Conservation (phyloP, 2,329 filamentous ascomycete genomes). For the Calonectria ilicicola region DNA sequence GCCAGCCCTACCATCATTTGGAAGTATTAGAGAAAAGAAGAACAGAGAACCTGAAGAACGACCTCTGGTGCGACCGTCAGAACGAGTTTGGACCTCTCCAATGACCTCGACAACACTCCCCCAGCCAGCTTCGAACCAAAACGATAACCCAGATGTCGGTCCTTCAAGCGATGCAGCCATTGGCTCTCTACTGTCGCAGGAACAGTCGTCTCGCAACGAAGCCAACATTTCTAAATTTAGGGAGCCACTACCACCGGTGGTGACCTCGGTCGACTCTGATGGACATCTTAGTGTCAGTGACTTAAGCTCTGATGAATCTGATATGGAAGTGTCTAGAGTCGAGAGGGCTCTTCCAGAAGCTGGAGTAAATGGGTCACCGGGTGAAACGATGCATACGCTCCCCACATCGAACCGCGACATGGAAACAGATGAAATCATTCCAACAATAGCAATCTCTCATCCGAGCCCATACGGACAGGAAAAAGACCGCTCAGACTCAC, state of each 20-base stretch:
- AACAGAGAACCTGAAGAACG: constrained; percentile 65
- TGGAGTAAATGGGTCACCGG: background rate
- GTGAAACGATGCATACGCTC: background rate
- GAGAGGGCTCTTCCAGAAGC: background rate
- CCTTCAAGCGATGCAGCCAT: constrained; percentile 71
- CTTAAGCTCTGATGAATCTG: constrained; percentile 47
- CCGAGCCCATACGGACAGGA: constrained; percentile 54
- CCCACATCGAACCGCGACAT: constrained; percentile 16
- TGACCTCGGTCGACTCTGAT: constrained; percentile 75
- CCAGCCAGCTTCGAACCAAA: constrained; percentile 44
- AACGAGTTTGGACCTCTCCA: constrained; percentile 47
- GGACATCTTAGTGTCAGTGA: constrained; percentile 72
- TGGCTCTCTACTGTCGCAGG: constrained; percentile 66
- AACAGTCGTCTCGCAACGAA: constrained; percentile 63
- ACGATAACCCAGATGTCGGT: constrained; percentile 47
- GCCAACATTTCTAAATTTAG: constrained; percentile 69
- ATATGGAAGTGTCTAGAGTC: background rate
- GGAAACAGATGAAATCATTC: constrained; percentile 44
- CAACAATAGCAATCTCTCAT: constrained; percentile 58
- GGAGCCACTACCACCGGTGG: constrained; percentile 77
- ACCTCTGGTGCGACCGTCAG: constrained; percentile 67
- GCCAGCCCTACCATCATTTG: constrained; percentile 79
- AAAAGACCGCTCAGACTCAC: constrained; percentile 31
- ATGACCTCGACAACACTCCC: constrained; percentile 9
- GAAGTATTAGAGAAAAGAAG: constrained; percentile 77